phyloP scores from a whole-genome alignment of 108 stramenopile species.

The Nannochloropsis salina region DNA sequence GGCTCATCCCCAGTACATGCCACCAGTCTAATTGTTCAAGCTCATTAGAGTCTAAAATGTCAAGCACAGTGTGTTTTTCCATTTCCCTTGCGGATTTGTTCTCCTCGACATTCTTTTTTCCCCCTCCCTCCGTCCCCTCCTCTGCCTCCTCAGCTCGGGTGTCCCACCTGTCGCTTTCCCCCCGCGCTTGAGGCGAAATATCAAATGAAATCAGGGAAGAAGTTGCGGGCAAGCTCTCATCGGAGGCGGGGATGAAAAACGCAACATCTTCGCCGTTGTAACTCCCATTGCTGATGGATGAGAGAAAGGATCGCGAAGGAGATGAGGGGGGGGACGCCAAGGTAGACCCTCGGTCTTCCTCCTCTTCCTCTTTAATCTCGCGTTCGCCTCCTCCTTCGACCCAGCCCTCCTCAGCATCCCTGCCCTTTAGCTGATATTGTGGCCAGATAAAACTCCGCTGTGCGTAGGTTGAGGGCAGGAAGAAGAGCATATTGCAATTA shows the following conservation, averaged over 20 bases:
- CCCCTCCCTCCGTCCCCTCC: not conserved
- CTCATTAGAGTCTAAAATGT: too few species aligned
- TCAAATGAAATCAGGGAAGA: not conserved
- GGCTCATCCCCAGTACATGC: not conserved
- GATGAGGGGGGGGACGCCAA: not conserved
- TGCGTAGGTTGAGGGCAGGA: not conserved
- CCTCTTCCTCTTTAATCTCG: not conserved
- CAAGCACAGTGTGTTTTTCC: too few species aligned
- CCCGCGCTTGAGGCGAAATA: not conserved
- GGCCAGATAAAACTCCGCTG: not conserved
- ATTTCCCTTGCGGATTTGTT: not conserved
- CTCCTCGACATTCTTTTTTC: not conserved
- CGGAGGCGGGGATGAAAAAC: not conserved
- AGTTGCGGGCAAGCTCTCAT: not conserved
- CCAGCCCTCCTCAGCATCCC: not conserved
- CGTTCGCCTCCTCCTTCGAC: not conserved
- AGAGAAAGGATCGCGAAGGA: not conserved
- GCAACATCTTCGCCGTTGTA: not conserved
- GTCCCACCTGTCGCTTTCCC: not conserved
- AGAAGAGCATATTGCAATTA: too few species aligned
- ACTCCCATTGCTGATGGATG: not conserved
- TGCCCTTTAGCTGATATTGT: too few species aligned
- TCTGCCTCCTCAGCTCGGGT: not conserved
- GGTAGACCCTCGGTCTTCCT: not conserved
- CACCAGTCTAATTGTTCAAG: not conserved